Evolutionary conservation across 805 yeast species (phyloP), one percentile per base, ranked within the genome.

Genomic region (Kodamaea restingae): DNA sequence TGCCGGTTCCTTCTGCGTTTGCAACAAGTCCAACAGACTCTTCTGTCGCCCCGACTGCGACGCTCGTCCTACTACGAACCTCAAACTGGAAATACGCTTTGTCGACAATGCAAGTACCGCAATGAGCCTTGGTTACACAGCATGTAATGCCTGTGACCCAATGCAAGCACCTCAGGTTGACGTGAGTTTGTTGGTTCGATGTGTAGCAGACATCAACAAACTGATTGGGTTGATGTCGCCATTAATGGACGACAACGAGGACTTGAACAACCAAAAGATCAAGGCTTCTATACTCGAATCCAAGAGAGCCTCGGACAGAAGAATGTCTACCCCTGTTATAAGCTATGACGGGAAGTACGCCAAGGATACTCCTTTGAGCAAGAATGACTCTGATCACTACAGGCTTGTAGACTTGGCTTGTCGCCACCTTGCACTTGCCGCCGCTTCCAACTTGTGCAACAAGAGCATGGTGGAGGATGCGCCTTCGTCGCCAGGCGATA

Each of bases 381-480:
- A 78, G 50, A 78, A 78, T 55, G 86, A 81, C 54, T 67, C 77
- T 33, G 88, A 81, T 50, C 90, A 84, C 53, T 70, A 77, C 50
- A 71, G 80, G 43, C 70, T 82, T 33, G 86, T 82, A 15, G 84
- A 80, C 54, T 74, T 80, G 50, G 93, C 95, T 1, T 86, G 95
- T 54, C 78, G 91, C 39, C 90, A 84, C 58, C 80, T 85, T 52
- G 88, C 91, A 1, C 66, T 81, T 30, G 93, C 93, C 22, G 95
- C 93, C 2, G 84, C 80, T 7, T 59, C 67, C 26, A 61, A 58
- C 34, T 54, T 67, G 4, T 65, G 61, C 44, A 60, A 54, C 10
- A 55, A 49, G 1, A 51, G 45, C 10, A 30, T 43, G 3, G 42
- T 43, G 26, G 40, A 48, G 7, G 36, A 37, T 7, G 34, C 41